A percentile compares a stretch with the other conserved stretches of the same genome.
Evolutionary conservation across 2,329 filamentous ascomycete species (phyloP).

Genomic region (Colletotrichum sp.): DNA sequence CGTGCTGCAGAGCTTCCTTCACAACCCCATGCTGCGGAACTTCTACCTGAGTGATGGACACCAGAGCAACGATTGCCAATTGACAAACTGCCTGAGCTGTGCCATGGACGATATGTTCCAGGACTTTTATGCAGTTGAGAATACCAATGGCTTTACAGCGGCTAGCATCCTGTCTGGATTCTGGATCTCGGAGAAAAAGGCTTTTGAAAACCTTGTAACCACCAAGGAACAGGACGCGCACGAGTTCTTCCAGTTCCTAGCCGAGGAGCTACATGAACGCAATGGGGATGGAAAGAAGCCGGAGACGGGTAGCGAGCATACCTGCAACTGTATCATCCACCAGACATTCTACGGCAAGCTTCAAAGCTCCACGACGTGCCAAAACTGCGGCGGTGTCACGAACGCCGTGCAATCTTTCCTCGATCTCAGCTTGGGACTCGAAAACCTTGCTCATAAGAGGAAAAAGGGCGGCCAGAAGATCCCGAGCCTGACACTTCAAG

Average conservation of each 20-base stretch:
- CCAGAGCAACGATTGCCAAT: slow-evolving; percentile 73
- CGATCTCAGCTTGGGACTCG: slow-evolving; percentile 88
- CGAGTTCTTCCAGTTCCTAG: slow-evolving; percentile 95
- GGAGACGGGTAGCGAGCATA: slow-evolving; percentile 63
- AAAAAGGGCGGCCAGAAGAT: slow-evolving; percentile 58
- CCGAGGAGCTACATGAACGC: slow-evolving; percentile 87
- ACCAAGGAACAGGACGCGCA: slow-evolving; percentile 97
- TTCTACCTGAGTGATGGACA: slow-evolving; percentile 94
- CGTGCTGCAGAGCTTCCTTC: slow-evolving; percentile 89
- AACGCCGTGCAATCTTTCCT: slow-evolving; percentile 88
- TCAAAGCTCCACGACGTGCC: slow-evolving; percentile 88
- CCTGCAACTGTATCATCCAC: slow-evolving; percentile 90
- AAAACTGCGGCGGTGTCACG: slow-evolving; percentile 82
- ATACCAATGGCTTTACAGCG: slow-evolving; percentile 88
- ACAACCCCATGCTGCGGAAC: slow-evolving; percentile 89
- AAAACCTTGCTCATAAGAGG: slow-evolving; percentile 72
- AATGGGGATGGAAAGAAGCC: slow-evolving; percentile 74
- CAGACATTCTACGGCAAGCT: slow-evolving; percentile 94
- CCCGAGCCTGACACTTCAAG: slow-evolving; percentile 62
- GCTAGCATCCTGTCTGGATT: slow-evolving; percentile 88
- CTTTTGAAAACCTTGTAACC: slow-evolving; percentile 78
- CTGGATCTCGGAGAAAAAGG: slow-evolving; percentile 82
- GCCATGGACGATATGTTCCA: slow-evolving; percentile 78
- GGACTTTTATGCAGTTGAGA: slow-evolving; percentile 74
- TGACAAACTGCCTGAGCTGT: slow-evolving; percentile 68